These are phyloP conservation scores for Neurospora pannonica DNA, from an alignment of 495 filamentous ascomycete species.

Conservation along the genomic window DNA sequence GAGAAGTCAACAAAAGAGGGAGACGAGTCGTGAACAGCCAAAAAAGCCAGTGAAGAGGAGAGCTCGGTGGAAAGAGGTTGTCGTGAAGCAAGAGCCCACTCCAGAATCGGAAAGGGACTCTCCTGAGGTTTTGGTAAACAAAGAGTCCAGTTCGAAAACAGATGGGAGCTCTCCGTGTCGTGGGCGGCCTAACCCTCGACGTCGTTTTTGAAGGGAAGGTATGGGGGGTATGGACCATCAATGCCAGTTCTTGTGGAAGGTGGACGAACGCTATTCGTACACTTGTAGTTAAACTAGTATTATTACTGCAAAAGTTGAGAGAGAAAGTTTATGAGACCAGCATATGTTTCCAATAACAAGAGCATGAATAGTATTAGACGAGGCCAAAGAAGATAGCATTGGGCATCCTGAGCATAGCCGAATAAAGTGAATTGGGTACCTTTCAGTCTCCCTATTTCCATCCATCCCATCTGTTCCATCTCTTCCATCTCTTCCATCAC, in stretches of 20 bases:
- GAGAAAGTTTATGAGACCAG: not conserved
- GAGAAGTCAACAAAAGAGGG: not conserved
- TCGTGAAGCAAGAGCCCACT: not conserved
- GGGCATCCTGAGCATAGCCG: not conserved
- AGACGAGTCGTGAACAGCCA: not conserved
- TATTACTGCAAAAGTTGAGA: not conserved
- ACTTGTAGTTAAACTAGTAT: not conserved
- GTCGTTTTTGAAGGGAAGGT: not conserved
- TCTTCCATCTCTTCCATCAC: not conserved
- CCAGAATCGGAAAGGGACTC: not conserved
- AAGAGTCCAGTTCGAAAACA: not conserved
- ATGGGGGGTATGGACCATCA: not conserved
- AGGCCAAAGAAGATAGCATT: not conserved
- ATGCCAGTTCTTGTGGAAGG: not conserved
- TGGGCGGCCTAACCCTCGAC: not conserved
- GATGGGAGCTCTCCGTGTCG: not conserved
- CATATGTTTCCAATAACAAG: not conserved
- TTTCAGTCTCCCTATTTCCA: not conserved
- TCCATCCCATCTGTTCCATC: not conserved
- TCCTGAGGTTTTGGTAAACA: not conserved
- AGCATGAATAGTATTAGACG: not conserved
- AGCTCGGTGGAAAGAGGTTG: not conserved
- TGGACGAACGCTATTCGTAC: not conserved
- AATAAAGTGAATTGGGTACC: not conserved
- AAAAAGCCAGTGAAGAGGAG: not conserved